Base-by-base conservation (phyloP, 164 flowering plant genomes). In the Protea cynaroides region DNA sequence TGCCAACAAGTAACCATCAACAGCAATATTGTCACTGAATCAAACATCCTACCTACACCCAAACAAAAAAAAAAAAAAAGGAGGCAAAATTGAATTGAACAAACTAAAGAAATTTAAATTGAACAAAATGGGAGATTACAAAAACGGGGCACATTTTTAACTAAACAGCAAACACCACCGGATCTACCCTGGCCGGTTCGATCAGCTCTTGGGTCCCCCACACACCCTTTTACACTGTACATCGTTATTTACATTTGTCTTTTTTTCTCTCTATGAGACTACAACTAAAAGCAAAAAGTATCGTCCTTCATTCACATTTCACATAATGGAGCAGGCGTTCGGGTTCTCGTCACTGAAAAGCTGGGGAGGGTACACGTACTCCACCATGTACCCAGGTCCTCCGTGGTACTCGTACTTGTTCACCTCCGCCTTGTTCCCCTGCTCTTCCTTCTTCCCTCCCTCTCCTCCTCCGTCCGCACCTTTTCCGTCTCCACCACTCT, bases 261-360 rank as follows among this genome's bases (percentile, higher is more conserved):
- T 29, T 5, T n/a, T n/a, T n/a, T n/a, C n/a, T n/a, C n/a, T n/a
- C n/a, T n/a, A n/a, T n/a, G n/a, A n/a, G n/a, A n/a, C n/a, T n/a
- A n/a, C n/a, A n/a, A n/a, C n/a, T n/a, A n/a, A n/a, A n/a, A n/a
- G n/a, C n/a, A n/a, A n/a, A n/a, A n/a, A n/a, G n/a, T n/a, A n/a
- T 29, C 34, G 34, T 40, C 46, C 0, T 40, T 0, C 0, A 40
- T 40, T 40, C 14, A 40, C 46, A 14, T 7, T 19, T 79, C 73
- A 79, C 83, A 79, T 74, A 1, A 79, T 50, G 11, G 65, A 58
- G 43, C 83, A 79, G 0, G 78, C 80, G 40, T 79, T 76, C 3
- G 78, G 76, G 34, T 79, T 79, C 61, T 79, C 80, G 49, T 79
- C 79, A 50, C 80, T 79, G 65, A 76, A 79, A n/a, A 77, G 38